phyloP scores from a whole-genome alignment of 768 basidiomycete genomes.

The Boletus coccyginus region DNA sequence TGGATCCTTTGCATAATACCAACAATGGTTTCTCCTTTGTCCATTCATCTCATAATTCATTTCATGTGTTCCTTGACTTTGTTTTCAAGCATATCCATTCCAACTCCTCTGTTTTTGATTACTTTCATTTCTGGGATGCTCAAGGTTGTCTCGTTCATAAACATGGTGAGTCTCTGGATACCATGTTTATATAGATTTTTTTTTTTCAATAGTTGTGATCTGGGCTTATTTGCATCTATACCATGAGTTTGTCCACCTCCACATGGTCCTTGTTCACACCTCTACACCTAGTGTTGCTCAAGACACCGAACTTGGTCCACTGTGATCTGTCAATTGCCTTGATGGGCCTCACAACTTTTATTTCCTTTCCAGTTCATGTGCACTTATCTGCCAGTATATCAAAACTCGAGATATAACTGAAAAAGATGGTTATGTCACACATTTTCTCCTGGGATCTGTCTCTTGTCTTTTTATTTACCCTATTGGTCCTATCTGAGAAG shows the following conservation, averaged over 20 bases:
- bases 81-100: not conserved
- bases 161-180: no score
- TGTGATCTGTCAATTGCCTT: not conserved
- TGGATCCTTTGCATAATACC: not conserved
- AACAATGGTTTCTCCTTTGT: not conserved
- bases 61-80: not conserved
- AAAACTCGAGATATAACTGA: not conserved
- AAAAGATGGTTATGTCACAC: not conserved
- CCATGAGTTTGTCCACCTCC: not conserved
- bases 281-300: not conserved
- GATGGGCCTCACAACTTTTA: conserved; percentile 1
- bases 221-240: not conserved
- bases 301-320: not conserved
- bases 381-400: not conserved
- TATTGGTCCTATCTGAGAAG: not conserved
- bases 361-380: not conserved
- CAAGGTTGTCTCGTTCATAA: not conserved
- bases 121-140: not conserved
- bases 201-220: not conserved
- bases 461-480: conserved; percentile 1
- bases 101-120: not conserved
- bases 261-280: not conserved
- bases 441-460: not conserved
- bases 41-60: not conserved
- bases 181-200: no score